Evolutionary conservation across 2,329 filamentous ascomycete genomes (phyloP).

Genomic region (Paraphoma chrysanthemicola): DNA sequence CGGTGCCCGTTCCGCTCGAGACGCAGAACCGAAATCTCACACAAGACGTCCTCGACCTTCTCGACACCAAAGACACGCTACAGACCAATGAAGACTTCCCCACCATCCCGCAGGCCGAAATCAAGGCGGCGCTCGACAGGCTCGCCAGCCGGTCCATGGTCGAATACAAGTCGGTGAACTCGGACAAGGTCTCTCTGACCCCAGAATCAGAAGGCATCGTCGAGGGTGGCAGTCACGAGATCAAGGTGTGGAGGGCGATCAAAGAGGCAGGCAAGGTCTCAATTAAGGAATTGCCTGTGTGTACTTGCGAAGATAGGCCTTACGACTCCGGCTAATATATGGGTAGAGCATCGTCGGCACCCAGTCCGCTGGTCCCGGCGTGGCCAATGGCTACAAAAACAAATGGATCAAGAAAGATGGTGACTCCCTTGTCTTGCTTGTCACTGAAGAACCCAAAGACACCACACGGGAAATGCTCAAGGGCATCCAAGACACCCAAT

Average conservation of each 20-base stretch:
- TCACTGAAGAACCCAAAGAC: constrained; percentile 78
- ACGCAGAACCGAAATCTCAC: constrained; percentile 62
- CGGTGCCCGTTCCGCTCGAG: constrained; percentile 53
- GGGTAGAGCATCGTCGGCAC: constrained; percentile 69
- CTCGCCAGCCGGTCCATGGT: constrained; percentile 87
- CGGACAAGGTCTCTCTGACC: constrained; percentile 78
- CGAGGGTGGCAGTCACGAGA: constrained; percentile 58
- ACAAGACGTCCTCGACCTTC: constrained; percentile 81
- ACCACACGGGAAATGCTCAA: constrained; percentile 77
- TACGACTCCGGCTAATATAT: constrained; percentile 24
- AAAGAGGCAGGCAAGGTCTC: constrained; percentile 53
- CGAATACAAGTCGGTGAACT: constrained; percentile 81
- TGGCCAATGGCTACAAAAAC: constrained; percentile 88
- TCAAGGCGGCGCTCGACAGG: constrained; percentile 90
- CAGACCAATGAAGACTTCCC: constrained; percentile 60
- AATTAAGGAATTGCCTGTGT: constrained; percentile 56
- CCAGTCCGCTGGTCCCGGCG: constrained; percentile 82
- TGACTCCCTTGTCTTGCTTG: constrained; percentile 60
- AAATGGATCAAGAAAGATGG: constrained; percentile 71
- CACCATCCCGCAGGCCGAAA: constrained; percentile 53
- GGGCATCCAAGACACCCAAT: constrained; percentile 72
- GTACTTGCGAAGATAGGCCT: constrained; percentile 13
- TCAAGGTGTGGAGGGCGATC: constrained; percentile 58
- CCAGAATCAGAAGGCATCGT: constrained; percentile 79
- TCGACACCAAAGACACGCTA: constrained; percentile 57